These are phyloP conservation scores for Hypoxylon fuscum DNA, from an alignment of 495 filamentous ascomycete genomes.

Conservation along the genomic window DNA sequence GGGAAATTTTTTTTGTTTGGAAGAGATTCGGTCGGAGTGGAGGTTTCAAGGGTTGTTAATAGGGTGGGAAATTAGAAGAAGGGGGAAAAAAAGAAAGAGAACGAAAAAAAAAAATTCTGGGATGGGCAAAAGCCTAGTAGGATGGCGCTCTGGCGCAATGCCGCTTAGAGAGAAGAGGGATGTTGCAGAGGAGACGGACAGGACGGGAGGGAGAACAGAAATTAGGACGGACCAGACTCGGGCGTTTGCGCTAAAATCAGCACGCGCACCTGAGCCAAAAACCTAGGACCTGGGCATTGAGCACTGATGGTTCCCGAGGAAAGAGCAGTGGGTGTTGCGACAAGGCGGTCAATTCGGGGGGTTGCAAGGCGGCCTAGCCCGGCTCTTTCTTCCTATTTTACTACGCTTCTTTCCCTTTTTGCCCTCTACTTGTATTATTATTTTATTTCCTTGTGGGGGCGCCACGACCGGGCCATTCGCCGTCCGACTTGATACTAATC, in stretches of 20 bases:
- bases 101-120: constrained; percentile 11
- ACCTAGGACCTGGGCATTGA: constrained; percentile 14
- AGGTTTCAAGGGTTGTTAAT: constrained; percentile 25
- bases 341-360: constrained; percentile 42
- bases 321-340: constrained; percentile 36
- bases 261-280: constrained; percentile 39
- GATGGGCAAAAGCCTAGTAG: constrained; percentile 13
- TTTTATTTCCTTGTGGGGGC: constrained; percentile 35
- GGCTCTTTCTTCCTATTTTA: constrained; percentile 27
- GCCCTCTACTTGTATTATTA: constrained; percentile 4
- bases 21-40: constrained; percentile 40
- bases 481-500: constrained; percentile 13
- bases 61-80: constrained; percentile 25
- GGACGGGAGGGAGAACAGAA: constrained; percentile 39
- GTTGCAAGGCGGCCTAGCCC: constrained; percentile 36
- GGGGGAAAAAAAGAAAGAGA: constrained; percentile 12
- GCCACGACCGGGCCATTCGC: constrained; percentile 28
- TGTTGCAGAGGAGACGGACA: constrained; percentile 39
- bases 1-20: constrained; percentile 42
- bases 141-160: constrained; percentile 40
- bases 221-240: constrained; percentile 41
- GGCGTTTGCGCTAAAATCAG: constrained; percentile 44
- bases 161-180: constrained; percentile 31
- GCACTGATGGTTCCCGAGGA: constrained; percentile 41
- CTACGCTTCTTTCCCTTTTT: constrained; percentile 10